A percentile compares a stretch with the other conserved stretches of the same genome.
Evolutionary conservation across 2,329 filamentous ascomycete species (phyloP).

Genomic region (Drechmeria coniospora): DNA sequence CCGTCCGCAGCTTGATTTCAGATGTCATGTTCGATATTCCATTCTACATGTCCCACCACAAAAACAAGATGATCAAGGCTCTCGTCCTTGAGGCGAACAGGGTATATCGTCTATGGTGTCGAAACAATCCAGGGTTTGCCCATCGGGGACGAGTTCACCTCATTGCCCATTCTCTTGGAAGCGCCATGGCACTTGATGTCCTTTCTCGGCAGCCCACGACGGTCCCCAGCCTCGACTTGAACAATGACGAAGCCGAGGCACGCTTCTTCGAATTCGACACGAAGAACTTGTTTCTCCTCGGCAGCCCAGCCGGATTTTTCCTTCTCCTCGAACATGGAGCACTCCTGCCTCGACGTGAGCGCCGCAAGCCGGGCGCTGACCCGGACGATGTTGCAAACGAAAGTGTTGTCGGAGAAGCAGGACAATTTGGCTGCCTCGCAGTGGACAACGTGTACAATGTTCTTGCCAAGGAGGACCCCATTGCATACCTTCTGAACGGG

Average conservation of each 20-base stretch:
- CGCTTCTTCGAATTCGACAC: slow-evolving; percentile 83
- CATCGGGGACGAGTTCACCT: slow-evolving; percentile 74
- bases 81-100: slow-evolving; percentile 84
- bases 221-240: slow-evolving; percentile 36
- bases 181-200: slow-evolving; percentile 86
- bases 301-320: slow-evolving; percentile 87
- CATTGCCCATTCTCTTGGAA: slow-evolving; percentile 85
- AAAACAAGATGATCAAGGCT: slow-evolving; percentile 83
- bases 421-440: slow-evolving; percentile 76
- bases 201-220: slow-evolving; percentile 74
- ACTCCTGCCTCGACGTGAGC: slow-evolving; percentile 61
- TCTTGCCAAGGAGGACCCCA: slow-evolving; percentile 54
- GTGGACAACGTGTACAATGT: slow-evolving; percentile 97
- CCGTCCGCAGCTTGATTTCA: slow-evolving; percentile 83
- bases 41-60: slow-evolving; percentile 94
- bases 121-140: slow-evolving; percentile 78
- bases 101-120: slow-evolving; percentile 90
- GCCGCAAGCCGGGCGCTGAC: slow-evolving; percentile 61
- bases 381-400: slow-evolving; percentile 38
- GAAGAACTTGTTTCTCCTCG: slow-evolving; percentile 73
- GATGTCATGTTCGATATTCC: slow-evolving; percentile 98
- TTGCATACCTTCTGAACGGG: slow-evolving; percentile 84
- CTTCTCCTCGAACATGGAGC: slow-evolving; percentile 61
- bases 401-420: slow-evolving; percentile 59
- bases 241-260: slow-evolving; percentile 24